A percentile compares a stretch with the other conserved stretches of the same genome.
Evolutionary conservation across 768 basidiomycete species (phyloP).

Genomic region (Rhizopogon sp.): DNA sequence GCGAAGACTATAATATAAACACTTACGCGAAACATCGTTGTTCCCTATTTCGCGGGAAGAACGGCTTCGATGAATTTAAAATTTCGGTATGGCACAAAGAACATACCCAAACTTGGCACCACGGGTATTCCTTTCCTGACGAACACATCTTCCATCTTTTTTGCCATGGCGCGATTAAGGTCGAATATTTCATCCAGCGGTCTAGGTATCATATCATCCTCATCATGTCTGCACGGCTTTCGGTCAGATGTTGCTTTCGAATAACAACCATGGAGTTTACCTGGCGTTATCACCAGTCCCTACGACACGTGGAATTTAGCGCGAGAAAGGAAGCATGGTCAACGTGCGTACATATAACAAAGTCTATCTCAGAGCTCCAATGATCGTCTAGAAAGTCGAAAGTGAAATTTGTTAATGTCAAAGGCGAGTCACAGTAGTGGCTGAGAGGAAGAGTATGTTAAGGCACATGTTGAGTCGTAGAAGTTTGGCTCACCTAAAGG

Average conservation of each 20-base stretch:
- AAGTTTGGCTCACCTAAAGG: constrained; percentile 50
- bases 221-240: constrained; percentile 63
- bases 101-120: constrained; percentile 71
- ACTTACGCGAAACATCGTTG: constrained; percentile 88
- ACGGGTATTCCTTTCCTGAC: constrained; percentile 65
- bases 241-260: background rate
- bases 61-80: background rate
- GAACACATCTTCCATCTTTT: constrained; percentile 73
- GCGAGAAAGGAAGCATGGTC: background rate
- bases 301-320: constrained; percentile 17
- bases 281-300: constrained; percentile 79
- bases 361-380: constrained; percentile 84
- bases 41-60: constrained; percentile 49
- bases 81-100: constrained; percentile 1
- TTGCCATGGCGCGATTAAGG: constrained; percentile 61
- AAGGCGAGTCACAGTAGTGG: constrained; percentile 80
- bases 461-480: background rate
- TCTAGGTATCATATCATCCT: constrained; percentile 75
- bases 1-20: constrained; percentile 1
- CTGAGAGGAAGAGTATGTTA: constrained; percentile 1
- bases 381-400: constrained; percentile 74
- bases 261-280: constrained; percentile 24
- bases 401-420: constrained; percentile 74
- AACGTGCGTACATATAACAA: constrained; percentile 68
- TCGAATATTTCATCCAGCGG: constrained; percentile 76